Conservation (phyloP, 1,284 basidiomycete genomes). For the Phylloporus gajari region DNA sequence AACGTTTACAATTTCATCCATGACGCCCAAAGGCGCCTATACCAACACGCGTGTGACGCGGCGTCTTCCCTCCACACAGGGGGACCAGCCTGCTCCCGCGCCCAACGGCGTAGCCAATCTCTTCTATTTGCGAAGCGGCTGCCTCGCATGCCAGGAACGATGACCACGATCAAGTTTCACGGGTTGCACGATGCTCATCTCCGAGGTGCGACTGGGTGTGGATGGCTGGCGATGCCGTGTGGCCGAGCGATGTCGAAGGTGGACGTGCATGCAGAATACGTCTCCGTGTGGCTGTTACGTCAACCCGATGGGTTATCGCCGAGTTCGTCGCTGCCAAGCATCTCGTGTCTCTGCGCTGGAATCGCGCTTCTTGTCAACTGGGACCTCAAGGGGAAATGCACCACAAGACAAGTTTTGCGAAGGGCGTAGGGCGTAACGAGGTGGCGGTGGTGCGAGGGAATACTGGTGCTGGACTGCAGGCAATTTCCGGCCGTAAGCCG, state of each 20-base stretch:
- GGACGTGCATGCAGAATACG: background rate
- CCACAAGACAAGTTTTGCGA: too few relatives aligned
- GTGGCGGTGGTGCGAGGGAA: too few relatives aligned
- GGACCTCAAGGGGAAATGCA: background rate
- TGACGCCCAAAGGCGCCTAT: conserved; percentile 2
- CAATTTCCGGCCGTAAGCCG: background rate
- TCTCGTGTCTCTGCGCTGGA: background rate
- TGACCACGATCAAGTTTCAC: conserved; percentile 20
- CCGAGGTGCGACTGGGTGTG: conserved; percentile 1
- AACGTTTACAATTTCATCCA: background rate
- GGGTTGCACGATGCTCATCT: conserved; percentile 9
- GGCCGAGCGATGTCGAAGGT: background rate
- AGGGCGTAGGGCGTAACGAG: too few relatives aligned
- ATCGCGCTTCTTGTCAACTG: background rate
- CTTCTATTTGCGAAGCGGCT: conserved; percentile 73
- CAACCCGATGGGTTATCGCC: background rate
- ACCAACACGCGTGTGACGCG: conserved; percentile 12
- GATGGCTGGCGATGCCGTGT: background rate
- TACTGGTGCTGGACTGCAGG: too few relatives aligned
- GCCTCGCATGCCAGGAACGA: conserved; percentile 46
- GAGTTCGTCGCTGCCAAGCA: background rate
- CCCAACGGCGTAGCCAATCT: conserved; percentile 35
- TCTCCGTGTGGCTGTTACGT: background rate
- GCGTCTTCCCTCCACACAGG: conserved; percentile 29
- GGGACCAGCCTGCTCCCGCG: conserved; percentile 25